Evolutionary conservation across 208 protist genomes (phyloP).

Genomic region (Leishmania gerbilli): DNA sequence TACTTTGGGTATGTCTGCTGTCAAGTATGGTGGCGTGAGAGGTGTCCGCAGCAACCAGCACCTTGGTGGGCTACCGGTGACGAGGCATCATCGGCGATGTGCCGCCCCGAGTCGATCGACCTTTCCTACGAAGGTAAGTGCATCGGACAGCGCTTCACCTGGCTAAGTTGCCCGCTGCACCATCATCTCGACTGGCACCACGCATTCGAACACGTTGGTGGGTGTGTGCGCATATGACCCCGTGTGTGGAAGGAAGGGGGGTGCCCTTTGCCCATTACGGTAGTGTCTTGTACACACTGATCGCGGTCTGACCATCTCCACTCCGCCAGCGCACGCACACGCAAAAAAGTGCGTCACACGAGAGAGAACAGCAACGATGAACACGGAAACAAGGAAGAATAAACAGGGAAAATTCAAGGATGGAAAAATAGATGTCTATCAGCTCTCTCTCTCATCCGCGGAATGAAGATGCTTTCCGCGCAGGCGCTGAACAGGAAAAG

Average conservation of each 20-base stretch:
- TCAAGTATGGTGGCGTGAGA: background rate
- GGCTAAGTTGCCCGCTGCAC: background rate
- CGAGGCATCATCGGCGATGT: background rate
- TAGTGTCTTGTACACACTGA: background rate
- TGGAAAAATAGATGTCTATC: background rate
- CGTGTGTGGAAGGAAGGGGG: background rate
- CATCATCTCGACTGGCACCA: background rate
- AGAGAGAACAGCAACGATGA: background rate
- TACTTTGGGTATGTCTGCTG: background rate
- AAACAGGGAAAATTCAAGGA: slow-evolving; percentile 1
- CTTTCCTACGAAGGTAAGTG: too few relatives aligned
- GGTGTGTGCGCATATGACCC: background rate
- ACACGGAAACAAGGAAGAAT: background rate
- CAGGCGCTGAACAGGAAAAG: background rate
- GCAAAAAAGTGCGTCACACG: background rate
- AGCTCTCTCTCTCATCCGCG: background rate
- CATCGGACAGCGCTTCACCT: background rate
- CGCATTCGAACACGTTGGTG: background rate
- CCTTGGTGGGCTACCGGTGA: too few relatives aligned
- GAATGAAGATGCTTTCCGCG: background rate
- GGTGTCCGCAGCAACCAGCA: background rate
- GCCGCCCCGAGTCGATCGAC: background rate
- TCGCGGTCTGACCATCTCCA: background rate
- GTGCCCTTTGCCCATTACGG: background rate
- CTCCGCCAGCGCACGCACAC: background rate